Evolutionary conservation across 176 grass and related monocot genomes (phyloP), one percentile per base, ranked within the genome.

Genomic region (Poa pratensis): DNA sequence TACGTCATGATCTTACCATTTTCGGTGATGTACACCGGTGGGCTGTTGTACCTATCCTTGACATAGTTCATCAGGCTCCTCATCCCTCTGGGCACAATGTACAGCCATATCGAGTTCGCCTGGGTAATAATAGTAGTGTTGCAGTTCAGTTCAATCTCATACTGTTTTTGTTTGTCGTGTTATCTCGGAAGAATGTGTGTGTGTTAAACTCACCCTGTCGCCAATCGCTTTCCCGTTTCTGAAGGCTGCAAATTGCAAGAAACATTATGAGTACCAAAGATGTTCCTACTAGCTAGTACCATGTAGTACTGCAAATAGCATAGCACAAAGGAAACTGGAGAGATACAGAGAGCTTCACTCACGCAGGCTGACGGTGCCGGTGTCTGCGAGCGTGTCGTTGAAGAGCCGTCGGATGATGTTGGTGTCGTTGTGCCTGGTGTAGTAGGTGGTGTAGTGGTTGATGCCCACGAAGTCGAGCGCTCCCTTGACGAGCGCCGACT

Each of bases 371-470:
- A 85, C 14, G 49, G 96, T 92, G 3, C 96, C 96, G 15, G 96
- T 92, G 87, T 98, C 96, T 0, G 96, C 89, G 12, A 94, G 26
- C 20, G 93, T 89, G 57, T 98, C 78, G 49, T 90, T 86, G 9
- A 98, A 75, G 17, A 98, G 9, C 2, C 19, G 3, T 1, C 58
- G 86, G 74, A 95, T 89, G 73, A 95, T 52, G 66, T 90, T 86
- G 4, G 83, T 95, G 19, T 69, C 51, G 73, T 90, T 98, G 37
- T 95, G 76, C 78, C 72, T 85, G 32, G 93, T 86, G 64, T 94
- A 98, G 60, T 87, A 98, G 20, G 96, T 98, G 24, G 96, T 98
- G 81, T 98, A 98, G 78, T 98, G 93, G 84, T 98, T 98, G 89
- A 98, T 87, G n/a, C 96, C 96, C 71, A 98, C 88, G 26, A 95